A percentile compares a stretch with the other conserved stretches of the same genome.
Evolutionary conservation across 2,329 filamentous ascomycete genomes (phyloP).

Genomic region (Scopulariopsis brevicaulis): DNA sequence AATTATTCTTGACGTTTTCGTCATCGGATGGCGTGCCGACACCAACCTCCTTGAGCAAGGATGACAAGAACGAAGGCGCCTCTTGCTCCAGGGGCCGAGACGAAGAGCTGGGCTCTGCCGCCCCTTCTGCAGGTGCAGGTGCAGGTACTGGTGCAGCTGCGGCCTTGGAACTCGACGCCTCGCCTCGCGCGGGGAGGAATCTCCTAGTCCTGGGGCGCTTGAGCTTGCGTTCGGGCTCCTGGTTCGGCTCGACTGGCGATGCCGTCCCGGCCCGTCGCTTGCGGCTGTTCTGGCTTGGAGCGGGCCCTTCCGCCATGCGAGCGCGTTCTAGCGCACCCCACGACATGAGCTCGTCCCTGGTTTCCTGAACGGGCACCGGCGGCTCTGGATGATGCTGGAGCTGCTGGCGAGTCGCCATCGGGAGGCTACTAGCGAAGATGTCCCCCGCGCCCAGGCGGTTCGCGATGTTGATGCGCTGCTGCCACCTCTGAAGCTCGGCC

Average conservation of each 20-base stretch:
- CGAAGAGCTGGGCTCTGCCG: neutral
- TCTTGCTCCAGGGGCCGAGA: conserved; percentile 19
- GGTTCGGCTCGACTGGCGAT: conserved; percentile 56
- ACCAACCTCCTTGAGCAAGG: conserved; percentile 80
- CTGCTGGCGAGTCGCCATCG: conserved; percentile 47
- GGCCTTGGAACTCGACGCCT: conserved; percentile 28
- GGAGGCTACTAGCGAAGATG: conserved; percentile 54
- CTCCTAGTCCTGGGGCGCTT: conserved; percentile 78
- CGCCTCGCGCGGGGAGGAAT: conserved; percentile 33
- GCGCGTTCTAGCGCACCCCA: conserved; percentile 90
- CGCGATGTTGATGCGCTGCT: conserved; percentile 73
- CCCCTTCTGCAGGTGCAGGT: neutral
- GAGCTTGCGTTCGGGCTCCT: conserved; percentile 68
- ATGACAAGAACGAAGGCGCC: conserved; percentile 73
- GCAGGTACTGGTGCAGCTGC: neutral
- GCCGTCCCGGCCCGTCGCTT: conserved; percentile 64
- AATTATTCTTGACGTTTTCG: conserved; percentile 31
- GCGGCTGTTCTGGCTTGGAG: conserved; percentile 37
- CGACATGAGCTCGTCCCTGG: conserved; percentile 67
- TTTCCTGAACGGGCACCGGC: conserved; percentile 47
- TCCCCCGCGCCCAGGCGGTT: conserved; percentile 65
- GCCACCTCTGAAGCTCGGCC: conserved; percentile 62
- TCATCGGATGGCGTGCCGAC: conserved; percentile 48
- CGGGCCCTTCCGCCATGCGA: conserved; percentile 51
- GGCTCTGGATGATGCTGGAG: conserved; percentile 40